Evolutionary conservation across 208 protist species (phyloP), one percentile per base, ranked within the genome.

Genomic region (Leptomonas pyrrhocoris): DNA sequence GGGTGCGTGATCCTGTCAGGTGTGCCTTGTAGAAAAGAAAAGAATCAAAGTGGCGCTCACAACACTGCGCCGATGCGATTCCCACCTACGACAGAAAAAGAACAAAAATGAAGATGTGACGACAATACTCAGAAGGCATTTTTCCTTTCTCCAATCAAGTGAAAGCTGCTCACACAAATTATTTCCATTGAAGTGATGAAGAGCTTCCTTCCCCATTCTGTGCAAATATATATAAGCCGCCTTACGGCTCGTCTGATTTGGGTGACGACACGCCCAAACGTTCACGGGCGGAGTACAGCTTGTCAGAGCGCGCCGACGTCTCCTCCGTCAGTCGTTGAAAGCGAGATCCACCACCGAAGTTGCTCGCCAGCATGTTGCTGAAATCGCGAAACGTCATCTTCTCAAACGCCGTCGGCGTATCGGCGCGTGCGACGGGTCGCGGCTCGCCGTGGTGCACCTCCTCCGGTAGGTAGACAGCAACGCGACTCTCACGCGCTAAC

Each of bases 311-410:
- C 34, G 62, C 65, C 21, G 79, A 80, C 25, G 88, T 90, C 61
- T 94, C 85, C 19, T 81, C 74, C 34, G 84, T 92, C 34, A 95
- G 70, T 16, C 90, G 85, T 77, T 95, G 87, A 58, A 92, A 87
- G 54, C 84, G 87, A 6, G 87, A 93, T 6, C 90, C 90, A 18
- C 90, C 90, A 42, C 90, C 90, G 69, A 93, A 93, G 68, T 90
- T 83, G 46, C 66, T 80, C 18, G 83, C 77, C 73, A 93, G 78
- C 81, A 92, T 77, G 34, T 30, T 54, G 21, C 79, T 66, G 66
- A 95, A 95, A 40, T 88, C 73, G 11, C 73, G 42, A 36, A 95
- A 87, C 8, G 69, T 76, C 73, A 89, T 83, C 51, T 82, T 76
- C 21, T 85, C 79, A 55, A 90, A 91, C 7, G 55, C 57, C 0